Evolutionary conservation across 768 basidiomycete species (phyloP).

Genomic region (Leccinum fibrillosum): DNA sequence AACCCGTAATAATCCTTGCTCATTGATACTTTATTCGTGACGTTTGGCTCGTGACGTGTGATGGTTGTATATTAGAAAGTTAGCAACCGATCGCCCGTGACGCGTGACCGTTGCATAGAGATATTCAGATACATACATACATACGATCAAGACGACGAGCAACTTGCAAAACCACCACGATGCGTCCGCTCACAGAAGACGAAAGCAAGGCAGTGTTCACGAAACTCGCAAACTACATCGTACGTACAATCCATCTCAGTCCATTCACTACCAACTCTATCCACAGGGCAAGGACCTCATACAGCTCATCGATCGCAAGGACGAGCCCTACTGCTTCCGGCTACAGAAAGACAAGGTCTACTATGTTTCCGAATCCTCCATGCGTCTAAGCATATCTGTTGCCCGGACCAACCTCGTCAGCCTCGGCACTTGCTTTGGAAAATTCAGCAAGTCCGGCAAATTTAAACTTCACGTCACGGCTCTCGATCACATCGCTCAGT

Average conservation of each 20-base stretch:
- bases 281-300: constrained; percentile 91
- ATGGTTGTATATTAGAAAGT: not conserved
- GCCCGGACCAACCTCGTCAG: constrained; percentile 90
- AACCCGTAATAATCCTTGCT: not conserved
- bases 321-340: constrained; percentile 95
- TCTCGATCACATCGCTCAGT: constrained; percentile 90
- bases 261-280: not conserved
- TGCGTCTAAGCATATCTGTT: constrained; percentile 89
- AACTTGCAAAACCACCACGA: constrained; percentile 31
- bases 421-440: constrained; percentile 95
- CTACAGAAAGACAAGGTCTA: constrained; percentile 92
- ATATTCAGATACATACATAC: not conserved
- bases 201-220: constrained; percentile 96
- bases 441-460: constrained; percentile 95
- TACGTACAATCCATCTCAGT: constrained; percentile 34
- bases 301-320: constrained; percentile 90
- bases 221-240: constrained; percentile 97
- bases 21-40: not conserved
- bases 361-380: constrained; percentile 93
- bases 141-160: not conserved
- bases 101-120: not conserved
- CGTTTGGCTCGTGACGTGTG: not conserved
- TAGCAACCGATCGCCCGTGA: not conserved
- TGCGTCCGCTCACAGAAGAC: constrained; percentile 96
- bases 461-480: constrained; percentile 97